A percentile compares a stretch with the other conserved stretches of the same genome.
Evolutionary conservation across 306 rosid genomes (phyloP).

Genomic region (Acacia confusa): DNA sequence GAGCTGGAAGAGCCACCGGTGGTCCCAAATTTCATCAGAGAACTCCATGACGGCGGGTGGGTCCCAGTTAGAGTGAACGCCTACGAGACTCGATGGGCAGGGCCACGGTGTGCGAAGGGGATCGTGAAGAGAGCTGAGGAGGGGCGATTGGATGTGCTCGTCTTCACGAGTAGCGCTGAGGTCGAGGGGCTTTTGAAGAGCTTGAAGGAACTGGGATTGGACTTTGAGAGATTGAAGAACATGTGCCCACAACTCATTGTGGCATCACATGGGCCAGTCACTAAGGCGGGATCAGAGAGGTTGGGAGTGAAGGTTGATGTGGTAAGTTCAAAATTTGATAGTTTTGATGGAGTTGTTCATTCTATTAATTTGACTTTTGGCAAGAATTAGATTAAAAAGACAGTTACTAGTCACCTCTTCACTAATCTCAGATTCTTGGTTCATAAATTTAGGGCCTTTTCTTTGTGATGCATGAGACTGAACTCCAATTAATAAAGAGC

Average conservation of each 20-base stretch:
- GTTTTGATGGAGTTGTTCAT: conserved; percentile 72
- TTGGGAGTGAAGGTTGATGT: conserved; percentile 70
- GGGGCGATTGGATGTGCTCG: conserved; percentile 53
- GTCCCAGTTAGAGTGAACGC: conserved; percentile 55
- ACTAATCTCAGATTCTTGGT: not conserved
- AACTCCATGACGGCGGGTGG: conserved; percentile 52
- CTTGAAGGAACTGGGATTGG: conserved; percentile 53
- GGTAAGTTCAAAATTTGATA: conserved; percentile 63
- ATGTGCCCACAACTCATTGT: conserved; percentile 51
- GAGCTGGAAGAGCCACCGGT: conserved; percentile 69
- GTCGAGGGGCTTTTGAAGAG: conserved; percentile 81
- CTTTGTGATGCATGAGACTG: not conserved
- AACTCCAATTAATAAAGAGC: not conserved
- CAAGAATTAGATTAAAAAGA: conserved; percentile 11
- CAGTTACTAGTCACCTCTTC: not conserved
- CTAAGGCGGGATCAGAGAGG: conserved; percentile 61
- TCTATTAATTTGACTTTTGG: conserved; percentile 44
- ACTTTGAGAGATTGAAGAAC: conserved; percentile 48
- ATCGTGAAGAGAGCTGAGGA: conserved; percentile 47
- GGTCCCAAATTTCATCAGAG: conserved; percentile 60
- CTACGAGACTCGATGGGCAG: conserved; percentile 78
- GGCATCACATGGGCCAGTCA: conserved; percentile 78
- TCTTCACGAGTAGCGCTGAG: conserved; percentile 82
- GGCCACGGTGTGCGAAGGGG: conserved; percentile 53
- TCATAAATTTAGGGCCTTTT: not conserved